These are phyloP conservation scores for Russula sp. DNA, from an alignment of 768 basidiomycete species.

Conservation along the genomic window DNA sequence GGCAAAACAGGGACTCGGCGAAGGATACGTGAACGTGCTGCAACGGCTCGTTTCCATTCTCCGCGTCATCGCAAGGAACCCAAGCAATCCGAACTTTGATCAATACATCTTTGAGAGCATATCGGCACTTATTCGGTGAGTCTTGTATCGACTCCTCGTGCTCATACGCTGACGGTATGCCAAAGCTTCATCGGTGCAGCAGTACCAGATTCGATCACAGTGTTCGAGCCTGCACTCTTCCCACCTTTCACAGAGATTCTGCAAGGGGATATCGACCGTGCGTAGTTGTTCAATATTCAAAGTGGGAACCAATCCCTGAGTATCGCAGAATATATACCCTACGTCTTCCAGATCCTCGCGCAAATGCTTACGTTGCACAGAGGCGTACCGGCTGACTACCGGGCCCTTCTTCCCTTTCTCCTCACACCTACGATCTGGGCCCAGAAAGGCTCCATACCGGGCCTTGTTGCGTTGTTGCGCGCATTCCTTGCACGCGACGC, in stretches of 20 bases:
- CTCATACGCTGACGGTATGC: neutral
- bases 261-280: slow-evolving; percentile 90
- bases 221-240: slow-evolving; percentile 79
- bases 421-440: slow-evolving; percentile 86
- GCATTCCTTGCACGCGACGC: slow-evolving; percentile 76
- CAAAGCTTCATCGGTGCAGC: slow-evolving; percentile 75
- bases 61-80: slow-evolving; percentile 87
- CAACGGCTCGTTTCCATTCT: slow-evolving; percentile 76
- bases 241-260: slow-evolving; percentile 83
- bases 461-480: slow-evolving; percentile 80
- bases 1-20: slow-evolving; percentile 69
- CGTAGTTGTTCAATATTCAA: slow-evolving; percentile 26
- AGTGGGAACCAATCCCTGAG: neutral
- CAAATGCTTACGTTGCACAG: slow-evolving; percentile 89
- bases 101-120: slow-evolving; percentile 97
- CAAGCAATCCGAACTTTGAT: slow-evolving; percentile 95
- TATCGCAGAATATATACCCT: slow-evolving; percentile 85
- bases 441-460: slow-evolving; percentile 92
- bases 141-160: neutral
- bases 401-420: slow-evolving; percentile 70
- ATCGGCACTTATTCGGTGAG: slow-evolving; percentile 83
- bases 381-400: slow-evolving; percentile 71
- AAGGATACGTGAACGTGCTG: slow-evolving; percentile 60
- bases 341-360: slow-evolving; percentile 92
- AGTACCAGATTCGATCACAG: slow-evolving; percentile 55